phyloP scores from a whole-genome alignment of 257 asterid genomes.

The Perilla frutescens region DNA sequence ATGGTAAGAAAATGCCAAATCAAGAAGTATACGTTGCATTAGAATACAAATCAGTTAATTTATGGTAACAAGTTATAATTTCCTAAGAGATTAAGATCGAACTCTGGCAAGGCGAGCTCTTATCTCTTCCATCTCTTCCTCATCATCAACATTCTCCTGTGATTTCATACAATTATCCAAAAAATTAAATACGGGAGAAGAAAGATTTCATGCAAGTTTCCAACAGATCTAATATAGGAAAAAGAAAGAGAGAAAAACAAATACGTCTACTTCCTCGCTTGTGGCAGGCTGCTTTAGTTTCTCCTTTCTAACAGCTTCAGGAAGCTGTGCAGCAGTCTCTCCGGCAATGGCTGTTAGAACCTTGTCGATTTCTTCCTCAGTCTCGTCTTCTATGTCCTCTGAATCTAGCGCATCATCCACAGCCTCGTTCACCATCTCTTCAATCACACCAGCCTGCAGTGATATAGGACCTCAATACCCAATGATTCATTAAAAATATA shows the following conservation, averaged over 20 bases:
- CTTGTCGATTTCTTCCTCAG: conserved; percentile 95
- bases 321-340: conserved; percentile 93
- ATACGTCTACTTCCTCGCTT: conserved; percentile 67
- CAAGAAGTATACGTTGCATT: not conserved
- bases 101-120: conserved; percentile 93
- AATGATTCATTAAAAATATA: too few relatives aligned
- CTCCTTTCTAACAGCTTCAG: conserved; percentile 81
- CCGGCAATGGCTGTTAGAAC: conserved; percentile 92
- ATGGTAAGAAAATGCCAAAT: not conserved
- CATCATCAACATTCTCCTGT: conserved; percentile 76
- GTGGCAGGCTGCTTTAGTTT: conserved; percentile 78
- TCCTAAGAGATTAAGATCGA: conserved; percentile 58
- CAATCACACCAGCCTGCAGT: conserved; percentile 89
- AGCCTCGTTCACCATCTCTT: conserved; percentile 83
- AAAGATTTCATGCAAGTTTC: too few relatives aligned
- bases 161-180: not conserved
- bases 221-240: not conserved
- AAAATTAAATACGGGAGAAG: not conserved
- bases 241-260: not conserved
- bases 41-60: too few relatives aligned
- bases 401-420: conserved; percentile 87
- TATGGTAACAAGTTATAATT: too few relatives aligned
- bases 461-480: too few relatives aligned
- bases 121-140: conserved; percentile 91
- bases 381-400: conserved; percentile 96